These are phyloP conservation scores for Penicillium sp. DNA, from an alignment of 2,329 filamentous ascomycete species.

Conservation along the genomic window DNA sequence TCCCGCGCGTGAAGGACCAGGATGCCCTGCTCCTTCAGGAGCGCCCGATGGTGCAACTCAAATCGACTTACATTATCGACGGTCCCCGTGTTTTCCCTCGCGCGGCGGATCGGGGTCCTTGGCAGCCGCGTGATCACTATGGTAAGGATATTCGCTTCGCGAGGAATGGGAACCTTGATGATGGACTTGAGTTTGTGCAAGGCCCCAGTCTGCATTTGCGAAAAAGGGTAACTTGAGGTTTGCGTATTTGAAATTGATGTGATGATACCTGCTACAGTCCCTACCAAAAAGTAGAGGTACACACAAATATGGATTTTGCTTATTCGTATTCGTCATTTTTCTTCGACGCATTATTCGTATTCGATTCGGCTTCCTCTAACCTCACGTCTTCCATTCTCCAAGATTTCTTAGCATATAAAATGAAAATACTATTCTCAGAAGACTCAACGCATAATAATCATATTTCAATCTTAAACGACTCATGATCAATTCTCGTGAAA, in stretches of 20 bases:
- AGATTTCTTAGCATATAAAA: too few species aligned
- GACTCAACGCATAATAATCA: too few species aligned
- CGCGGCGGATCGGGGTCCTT: conserved; percentile 41
- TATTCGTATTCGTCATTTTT: too few species aligned
- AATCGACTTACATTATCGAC: conserved; percentile 40
- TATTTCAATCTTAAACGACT: too few species aligned
- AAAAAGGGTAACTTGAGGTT: conserved; percentile 7
- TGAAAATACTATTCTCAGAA: too few species aligned
- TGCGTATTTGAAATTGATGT: neutral
- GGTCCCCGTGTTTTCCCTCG: conserved; percentile 38
- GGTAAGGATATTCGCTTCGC: conserved; percentile 41
- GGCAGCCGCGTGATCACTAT: conserved; percentile 42
- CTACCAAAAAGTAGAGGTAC: too few species aligned
- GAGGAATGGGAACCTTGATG: conserved; percentile 35
- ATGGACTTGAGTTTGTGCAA: conserved; percentile 32
- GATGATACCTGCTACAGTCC: too few species aligned
- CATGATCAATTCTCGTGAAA: too few species aligned
- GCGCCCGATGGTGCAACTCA: conserved; percentile 37
- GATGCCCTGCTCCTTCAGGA: conserved; percentile 25
- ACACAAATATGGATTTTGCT: too few species aligned
- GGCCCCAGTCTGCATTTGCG: conserved; percentile 18
- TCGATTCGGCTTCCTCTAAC: too few species aligned
- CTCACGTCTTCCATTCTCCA: too few species aligned
- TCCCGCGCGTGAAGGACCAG: conserved; percentile 26
- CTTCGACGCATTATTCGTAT: too few species aligned